These are phyloP conservation scores for Cryphonectria radicalis DNA, from an alignment of 2,329 filamentous ascomycete genomes.

Conservation along the genomic window DNA sequence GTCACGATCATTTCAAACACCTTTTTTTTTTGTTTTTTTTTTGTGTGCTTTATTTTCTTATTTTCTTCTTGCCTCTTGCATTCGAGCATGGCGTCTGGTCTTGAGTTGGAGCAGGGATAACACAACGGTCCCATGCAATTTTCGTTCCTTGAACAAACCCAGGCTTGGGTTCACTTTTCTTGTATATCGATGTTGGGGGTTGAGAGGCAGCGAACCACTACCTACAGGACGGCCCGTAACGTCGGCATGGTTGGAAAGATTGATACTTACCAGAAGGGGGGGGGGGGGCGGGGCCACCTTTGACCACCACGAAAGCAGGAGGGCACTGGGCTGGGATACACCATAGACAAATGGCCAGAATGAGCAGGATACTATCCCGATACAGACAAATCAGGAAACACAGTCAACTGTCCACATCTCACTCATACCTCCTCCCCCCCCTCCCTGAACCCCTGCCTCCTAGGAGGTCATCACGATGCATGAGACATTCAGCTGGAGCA, in stretches of 20 bases:
- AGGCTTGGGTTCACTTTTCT: neutral
- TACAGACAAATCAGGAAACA: conserved; percentile 9
- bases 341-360: neutral
- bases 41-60: neutral
- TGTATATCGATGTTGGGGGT: conserved; percentile 10
- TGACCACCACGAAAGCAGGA: neutral
- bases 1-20: conserved; percentile 1
- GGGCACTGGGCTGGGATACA: neutral
- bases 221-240: neutral
- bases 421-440: neutral
- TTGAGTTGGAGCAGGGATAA: conserved; percentile 19
- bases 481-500: conserved; percentile 10
- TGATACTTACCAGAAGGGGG: conserved; percentile 2
- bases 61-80: neutral
- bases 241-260: conserved; percentile 7
- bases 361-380: neutral
- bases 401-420: conserved; percentile 16
- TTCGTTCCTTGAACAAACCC: conserved; percentile 1
- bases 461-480: conserved; percentile 8
- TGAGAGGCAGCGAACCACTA: conserved; percentile 16
- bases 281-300: neutral
- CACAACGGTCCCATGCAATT: conserved; percentile 19
- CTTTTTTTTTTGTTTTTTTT: neutral
- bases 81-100: conserved; percentile 27
- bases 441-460: neutral